These are phyloP conservation scores for Physcomitrium patens DNA, from an alignment of 225 moss, liverwort and hornwort species.

Conservation along the genomic window DNA sequence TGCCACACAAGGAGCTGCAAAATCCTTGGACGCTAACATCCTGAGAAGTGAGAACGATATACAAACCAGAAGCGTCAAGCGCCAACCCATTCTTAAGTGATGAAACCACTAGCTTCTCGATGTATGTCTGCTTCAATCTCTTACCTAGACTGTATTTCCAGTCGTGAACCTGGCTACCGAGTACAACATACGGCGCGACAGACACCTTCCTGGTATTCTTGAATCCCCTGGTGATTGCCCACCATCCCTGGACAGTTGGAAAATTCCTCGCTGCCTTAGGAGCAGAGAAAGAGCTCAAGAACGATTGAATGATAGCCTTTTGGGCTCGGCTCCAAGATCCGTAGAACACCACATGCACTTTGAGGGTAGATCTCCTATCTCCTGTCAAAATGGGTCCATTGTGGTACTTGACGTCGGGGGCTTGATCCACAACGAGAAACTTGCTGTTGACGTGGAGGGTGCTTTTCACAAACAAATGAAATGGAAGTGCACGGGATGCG, in stretches of 20 bases:
- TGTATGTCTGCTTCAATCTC: constrained; percentile 25
- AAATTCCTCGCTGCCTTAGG: constrained; percentile 28
- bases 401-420: constrained; percentile 35
- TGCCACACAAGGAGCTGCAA: constrained; percentile 53
- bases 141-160: constrained; percentile 37
- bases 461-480: constrained; percentile 28
- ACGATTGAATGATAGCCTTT: constrained; percentile 24
- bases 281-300: constrained; percentile 41
- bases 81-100: constrained; percentile 40
- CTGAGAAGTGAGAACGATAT: constrained; percentile 43
- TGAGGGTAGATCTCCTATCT: constrained; percentile 22
- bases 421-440: constrained; percentile 38
- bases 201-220: constrained; percentile 29
- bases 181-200: constrained; percentile 34
- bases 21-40: constrained; percentile 58
- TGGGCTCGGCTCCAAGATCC: constrained; percentile 29
- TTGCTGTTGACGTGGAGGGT: not conserved
- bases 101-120: constrained; percentile 34
- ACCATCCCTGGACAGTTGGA: constrained; percentile 58
- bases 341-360: constrained; percentile 46
- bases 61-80: constrained; percentile 36
- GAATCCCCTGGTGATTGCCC: constrained; percentile 44
- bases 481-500: constrained; percentile 44
- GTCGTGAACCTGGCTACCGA: constrained; percentile 34
- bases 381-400: constrained; percentile 42